These are phyloP conservation scores for Neurospora sp. DNA, from an alignment of 495 filamentous ascomycete species.

Conservation along the genomic window DNA sequence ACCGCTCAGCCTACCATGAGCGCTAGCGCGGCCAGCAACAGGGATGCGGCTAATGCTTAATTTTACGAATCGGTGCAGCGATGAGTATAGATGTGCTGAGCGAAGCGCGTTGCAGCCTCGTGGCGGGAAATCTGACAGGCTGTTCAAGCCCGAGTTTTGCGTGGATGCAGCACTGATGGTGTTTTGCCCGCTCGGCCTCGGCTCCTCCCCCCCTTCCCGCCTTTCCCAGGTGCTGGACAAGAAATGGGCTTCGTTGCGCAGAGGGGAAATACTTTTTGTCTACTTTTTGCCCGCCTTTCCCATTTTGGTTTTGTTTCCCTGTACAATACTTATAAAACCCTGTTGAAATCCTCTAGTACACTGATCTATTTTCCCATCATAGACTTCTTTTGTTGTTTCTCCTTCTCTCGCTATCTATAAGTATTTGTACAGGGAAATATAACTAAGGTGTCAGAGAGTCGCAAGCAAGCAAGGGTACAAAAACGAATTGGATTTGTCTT, in stretches of 20 bases:
- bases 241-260: neutral
- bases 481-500: neutral
- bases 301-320: neutral
- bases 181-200: neutral
- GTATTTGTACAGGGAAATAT: neutral
- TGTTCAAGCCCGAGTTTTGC: neutral
- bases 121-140: neutral
- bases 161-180: neutral
- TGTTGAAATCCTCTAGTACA: neutral
- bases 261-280: neutral
- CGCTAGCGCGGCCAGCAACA: conserved; percentile 84
- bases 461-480: neutral
- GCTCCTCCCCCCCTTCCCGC: neutral
- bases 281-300: neutral
- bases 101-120: neutral
- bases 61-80: neutral
- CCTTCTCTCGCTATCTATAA: neutral
- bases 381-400: neutral
- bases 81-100: neutral
- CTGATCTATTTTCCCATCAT: neutral
- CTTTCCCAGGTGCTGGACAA: neutral
- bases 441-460: neutral
- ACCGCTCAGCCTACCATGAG: conserved; percentile 63
- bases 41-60: conserved; percentile 55
- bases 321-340: neutral